These are phyloP conservation scores for Aristolochia contorta DNA, from an alignment of 164 flowering plant species.

Conservation along the genomic window DNA sequence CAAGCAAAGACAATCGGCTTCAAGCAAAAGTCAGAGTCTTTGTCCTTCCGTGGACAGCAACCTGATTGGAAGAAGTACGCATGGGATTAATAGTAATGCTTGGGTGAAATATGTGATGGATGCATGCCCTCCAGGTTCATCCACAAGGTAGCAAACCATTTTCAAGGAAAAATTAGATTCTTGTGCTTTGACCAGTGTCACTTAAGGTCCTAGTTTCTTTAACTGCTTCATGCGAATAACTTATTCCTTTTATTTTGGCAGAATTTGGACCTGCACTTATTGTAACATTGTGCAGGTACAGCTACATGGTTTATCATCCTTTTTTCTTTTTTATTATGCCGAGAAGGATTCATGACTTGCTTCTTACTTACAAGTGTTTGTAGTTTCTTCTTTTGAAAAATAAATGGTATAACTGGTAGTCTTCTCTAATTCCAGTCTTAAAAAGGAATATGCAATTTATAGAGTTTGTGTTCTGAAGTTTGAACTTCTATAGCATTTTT, in stretches of 20 bases:
- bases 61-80: constrained; percentile 31
- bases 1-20: constrained; percentile 93
- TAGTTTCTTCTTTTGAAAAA: no score
- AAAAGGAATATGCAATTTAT: no score
- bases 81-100: constrained; percentile 29
- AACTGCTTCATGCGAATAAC: background rate
- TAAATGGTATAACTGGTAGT: no score
- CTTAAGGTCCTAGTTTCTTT: no score
- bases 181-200: no score
- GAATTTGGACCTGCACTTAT: constrained; percentile 70
- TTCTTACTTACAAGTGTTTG: no score
- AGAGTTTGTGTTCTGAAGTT: no score
- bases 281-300: constrained; percentile 82
- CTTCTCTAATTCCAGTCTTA: no score
- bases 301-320: background rate
- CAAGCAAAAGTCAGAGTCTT: constrained; percentile 56
- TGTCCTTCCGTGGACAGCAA: constrained; percentile 37
- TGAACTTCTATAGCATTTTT: no score
- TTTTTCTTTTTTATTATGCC: background rate
- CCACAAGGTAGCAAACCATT: constrained; percentile 39
- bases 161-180: background rate
- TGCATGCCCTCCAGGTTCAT: constrained; percentile 70
- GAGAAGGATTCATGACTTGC: background rate
- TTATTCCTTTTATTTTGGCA: constrained; percentile 23
- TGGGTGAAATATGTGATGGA: constrained; percentile 83